These are phyloP conservation scores for Verticillium nubilum DNA, from an alignment of 2,329 filamentous ascomycete species.

Conservation along the genomic window DNA sequence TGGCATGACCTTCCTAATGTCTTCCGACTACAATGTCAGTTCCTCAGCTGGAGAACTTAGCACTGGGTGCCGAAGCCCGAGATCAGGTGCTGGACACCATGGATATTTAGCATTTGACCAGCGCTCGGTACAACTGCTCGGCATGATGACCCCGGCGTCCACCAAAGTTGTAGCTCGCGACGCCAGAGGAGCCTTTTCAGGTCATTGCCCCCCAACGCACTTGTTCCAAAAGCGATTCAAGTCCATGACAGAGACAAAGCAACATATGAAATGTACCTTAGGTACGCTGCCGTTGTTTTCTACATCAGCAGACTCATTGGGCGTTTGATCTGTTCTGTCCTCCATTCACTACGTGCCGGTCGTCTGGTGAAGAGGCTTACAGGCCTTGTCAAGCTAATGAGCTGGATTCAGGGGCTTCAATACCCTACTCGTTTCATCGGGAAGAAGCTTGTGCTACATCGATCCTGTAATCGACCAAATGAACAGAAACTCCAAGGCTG, in stretches of 20 bases:
- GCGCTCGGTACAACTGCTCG: neutral
- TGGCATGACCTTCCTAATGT: neutral
- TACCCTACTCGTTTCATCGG: neutral
- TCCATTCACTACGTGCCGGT: neutral
- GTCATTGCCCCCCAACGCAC: no score
- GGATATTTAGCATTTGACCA: neutral
- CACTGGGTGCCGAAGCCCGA: neutral
- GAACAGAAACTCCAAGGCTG: neutral
- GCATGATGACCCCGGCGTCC: neutral
- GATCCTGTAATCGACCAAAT: neutral
- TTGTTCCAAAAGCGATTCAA: no score
- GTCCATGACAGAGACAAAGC: no score
- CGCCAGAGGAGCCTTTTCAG: no score
- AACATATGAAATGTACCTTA: no score
- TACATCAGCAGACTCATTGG: no score
- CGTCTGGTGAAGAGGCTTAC: neutral
- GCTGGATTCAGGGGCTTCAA: neutral
- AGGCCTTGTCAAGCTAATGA: neutral
- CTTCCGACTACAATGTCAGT: neutral
- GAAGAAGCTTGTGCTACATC: neutral
- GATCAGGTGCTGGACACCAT: neutral
- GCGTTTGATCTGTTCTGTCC: neutral
- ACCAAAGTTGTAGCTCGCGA: no score
- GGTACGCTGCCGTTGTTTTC: no score
- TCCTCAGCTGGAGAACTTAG: neutral